Percentiles rank a stretch among this genome's conserved stretches.
These are phyloP conservation scores for Craterostigma plantagineum DNA, from an alignment of 257 asterid species.

Conservation along the genomic window DNA sequence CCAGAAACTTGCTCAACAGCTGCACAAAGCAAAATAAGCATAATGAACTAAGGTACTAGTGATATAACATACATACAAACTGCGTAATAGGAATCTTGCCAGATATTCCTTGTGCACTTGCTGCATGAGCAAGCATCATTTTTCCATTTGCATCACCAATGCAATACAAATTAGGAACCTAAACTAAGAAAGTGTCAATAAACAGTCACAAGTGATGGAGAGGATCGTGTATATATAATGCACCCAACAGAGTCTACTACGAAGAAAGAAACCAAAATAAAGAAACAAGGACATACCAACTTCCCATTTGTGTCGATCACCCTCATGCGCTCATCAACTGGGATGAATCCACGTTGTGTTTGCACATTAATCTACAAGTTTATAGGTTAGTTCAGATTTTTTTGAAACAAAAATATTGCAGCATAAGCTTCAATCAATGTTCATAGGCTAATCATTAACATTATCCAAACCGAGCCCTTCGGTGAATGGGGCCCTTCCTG, in stretches of 20 bases:
- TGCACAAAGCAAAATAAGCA: slow-evolving; percentile 7
- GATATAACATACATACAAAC: background rate
- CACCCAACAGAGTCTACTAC: background rate
- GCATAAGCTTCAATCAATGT: slow-evolving; percentile 1
- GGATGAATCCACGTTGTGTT: slow-evolving; percentile 82
- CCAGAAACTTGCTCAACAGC: slow-evolving; percentile 96
- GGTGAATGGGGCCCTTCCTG: slow-evolving; percentile 89
- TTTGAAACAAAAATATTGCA: background rate
- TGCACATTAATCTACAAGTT: slow-evolving; percentile 51
- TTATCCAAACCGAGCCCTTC: slow-evolving; percentile 82
- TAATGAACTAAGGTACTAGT: too few species aligned
- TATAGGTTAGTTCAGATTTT: background rate
- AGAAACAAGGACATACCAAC: slow-evolving; percentile 24
- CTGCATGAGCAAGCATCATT: slow-evolving; percentile 99
- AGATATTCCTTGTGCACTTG: slow-evolving; percentile 96
- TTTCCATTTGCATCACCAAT: slow-evolving; percentile 99
- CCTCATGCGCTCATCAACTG: slow-evolving; percentile 76
- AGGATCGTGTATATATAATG: too few species aligned
- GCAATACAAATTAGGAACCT: slow-evolving; percentile 96
- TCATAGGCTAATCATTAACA: slow-evolving; percentile 23
- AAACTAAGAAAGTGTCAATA: slow-evolving; percentile 4
- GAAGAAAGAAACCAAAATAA: slow-evolving; percentile 3
- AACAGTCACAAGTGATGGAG: too few species aligned
- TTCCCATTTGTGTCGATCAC: slow-evolving; percentile 59
- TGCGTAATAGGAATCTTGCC: slow-evolving; percentile 7